Percentiles rank a stretch among this genome's conserved stretches.
Evolutionary conservation across 208 protist genomes (phyloP).

Genomic region (Trypanosoma lewisi): DNA sequence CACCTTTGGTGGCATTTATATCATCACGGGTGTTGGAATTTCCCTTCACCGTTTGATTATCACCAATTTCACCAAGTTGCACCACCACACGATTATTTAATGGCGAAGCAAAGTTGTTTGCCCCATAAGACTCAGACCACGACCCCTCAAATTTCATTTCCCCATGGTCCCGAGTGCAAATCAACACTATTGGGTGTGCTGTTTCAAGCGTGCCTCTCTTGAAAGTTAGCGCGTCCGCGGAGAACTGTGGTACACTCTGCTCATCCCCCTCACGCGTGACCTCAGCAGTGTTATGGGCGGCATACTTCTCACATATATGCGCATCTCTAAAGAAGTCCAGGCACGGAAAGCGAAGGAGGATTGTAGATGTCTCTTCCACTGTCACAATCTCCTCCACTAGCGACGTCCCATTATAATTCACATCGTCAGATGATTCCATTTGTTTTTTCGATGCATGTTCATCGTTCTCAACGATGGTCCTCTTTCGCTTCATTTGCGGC

Average conservation of each 20-base stretch:
- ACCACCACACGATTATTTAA: slow-evolving; percentile 40
- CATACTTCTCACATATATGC: slow-evolving; percentile 59
- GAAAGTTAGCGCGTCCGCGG: slow-evolving; percentile 37
- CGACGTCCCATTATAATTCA: background rate
- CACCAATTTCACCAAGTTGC: slow-evolving; percentile 28
- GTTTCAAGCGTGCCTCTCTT: slow-evolving; percentile 40
- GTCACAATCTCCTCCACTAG: slow-evolving; percentile 52
- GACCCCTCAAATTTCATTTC: slow-evolving; percentile 61
- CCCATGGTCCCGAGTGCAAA: slow-evolving; percentile 34
- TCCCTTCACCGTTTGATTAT: background rate
- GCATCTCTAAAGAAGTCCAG: slow-evolving; percentile 80
- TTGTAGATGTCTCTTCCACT: slow-evolving; percentile 32
- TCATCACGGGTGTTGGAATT: background rate
- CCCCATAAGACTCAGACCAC: slow-evolving; percentile 39
- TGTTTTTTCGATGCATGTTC: slow-evolving; percentile 8
- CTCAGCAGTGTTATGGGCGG: background rate
- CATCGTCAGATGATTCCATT: background rate
- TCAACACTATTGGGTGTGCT: slow-evolving; percentile 40
- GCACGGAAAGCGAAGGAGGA: slow-evolving; percentile 78
- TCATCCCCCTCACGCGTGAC: background rate
- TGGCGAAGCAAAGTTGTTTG: background rate
- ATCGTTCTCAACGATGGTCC: background rate
- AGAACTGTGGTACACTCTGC: slow-evolving; percentile 15
- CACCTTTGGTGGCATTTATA: background rate
- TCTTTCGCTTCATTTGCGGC: slow-evolving; percentile 15